These are phyloP conservation scores for Tulasnella sp. DNA, from an alignment of 768 basidiomycete genomes.

Conservation along the genomic window DNA sequence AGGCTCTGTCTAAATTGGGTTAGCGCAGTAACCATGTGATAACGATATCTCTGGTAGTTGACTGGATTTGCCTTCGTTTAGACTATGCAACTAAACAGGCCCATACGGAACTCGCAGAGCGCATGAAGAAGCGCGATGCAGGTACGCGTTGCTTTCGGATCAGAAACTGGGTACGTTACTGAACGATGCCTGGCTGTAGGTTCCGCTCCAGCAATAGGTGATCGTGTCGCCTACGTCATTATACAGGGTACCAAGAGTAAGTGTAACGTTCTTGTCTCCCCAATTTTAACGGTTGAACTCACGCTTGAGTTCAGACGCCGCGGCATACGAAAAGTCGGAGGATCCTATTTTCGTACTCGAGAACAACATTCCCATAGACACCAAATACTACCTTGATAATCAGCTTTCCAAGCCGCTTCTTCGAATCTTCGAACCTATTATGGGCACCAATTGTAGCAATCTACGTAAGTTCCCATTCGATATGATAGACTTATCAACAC, in stretches of 20 bases:
- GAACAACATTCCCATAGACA: constrained; percentile 96
- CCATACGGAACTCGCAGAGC: constrained; percentile 87
- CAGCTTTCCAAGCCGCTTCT: constrained; percentile 94
- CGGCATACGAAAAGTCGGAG: constrained; percentile 97
- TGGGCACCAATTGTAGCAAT: constrained; percentile 71
- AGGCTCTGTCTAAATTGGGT: constrained; percentile 86
- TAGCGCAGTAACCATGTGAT: background rate
- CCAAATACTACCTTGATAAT: constrained; percentile 95
- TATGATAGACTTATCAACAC: background rate
- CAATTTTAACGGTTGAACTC: background rate
- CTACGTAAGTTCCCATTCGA: constrained; percentile 43
- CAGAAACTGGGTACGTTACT: background rate
- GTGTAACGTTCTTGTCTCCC: background rate
- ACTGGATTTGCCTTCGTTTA: constrained; percentile 23
- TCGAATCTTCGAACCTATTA: constrained; percentile 95
- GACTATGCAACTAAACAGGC: constrained; percentile 95
- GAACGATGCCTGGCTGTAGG: constrained; percentile 33
- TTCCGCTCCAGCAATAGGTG: constrained; percentile 93
- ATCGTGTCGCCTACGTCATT: constrained; percentile 98
- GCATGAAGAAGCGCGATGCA: constrained; percentile 94
- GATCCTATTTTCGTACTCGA: constrained; percentile 96
- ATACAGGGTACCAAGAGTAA: constrained; percentile 89
- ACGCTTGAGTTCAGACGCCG: constrained; percentile 54
- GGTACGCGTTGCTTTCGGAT: constrained; percentile 33
- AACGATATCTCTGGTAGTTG: too few relatives aligned